Conservation (phyloP, 441 rosid species). For the Euphorbia schlechtendalii region DNA sequence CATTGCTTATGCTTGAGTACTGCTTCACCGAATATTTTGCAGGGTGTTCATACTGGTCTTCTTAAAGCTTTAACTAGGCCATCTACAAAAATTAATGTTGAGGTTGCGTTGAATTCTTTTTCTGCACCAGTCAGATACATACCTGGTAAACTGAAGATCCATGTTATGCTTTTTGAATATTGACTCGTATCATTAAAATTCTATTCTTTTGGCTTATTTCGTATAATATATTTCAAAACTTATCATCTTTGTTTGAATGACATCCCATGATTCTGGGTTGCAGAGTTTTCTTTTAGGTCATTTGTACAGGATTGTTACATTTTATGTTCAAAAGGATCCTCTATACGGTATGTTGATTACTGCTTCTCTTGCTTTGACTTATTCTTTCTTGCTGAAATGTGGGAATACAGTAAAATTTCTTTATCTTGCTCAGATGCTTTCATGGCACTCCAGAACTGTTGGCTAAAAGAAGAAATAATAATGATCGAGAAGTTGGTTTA, state of each 20-base stretch:
- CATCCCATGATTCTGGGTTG: slow-evolving; percentile 18
- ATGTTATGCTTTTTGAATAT: background rate
- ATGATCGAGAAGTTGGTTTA: slow-evolving; percentile 14
- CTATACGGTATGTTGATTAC: slow-evolving; percentile 28
- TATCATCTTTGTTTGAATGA: background rate
- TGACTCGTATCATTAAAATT: too few relatives aligned
- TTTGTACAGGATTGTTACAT: slow-evolving; percentile 12
- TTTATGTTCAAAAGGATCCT: slow-evolving; percentile 21
- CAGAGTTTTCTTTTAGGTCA: slow-evolving; percentile 31
- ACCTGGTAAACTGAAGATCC: slow-evolving; percentile 33
- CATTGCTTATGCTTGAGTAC: slow-evolving; percentile 10
- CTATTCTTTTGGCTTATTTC: background rate
- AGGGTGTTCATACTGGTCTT: slow-evolving; percentile 48
- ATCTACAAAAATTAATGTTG: slow-evolving; percentile 20
- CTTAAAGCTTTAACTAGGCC: slow-evolving; percentile 32
- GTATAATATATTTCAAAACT: background rate
- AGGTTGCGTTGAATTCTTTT: slow-evolving; percentile 24
- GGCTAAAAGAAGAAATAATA: slow-evolving; percentile 24
- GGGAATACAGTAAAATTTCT: background rate
- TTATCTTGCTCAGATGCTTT: slow-evolving; percentile 40
- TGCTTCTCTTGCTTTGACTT: slow-evolving; percentile 1
- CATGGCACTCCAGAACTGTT: slow-evolving; percentile 50
- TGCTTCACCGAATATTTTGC: slow-evolving; percentile 21
- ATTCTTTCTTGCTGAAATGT: background rate
- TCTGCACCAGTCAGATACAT: slow-evolving; percentile 24